A percentile compares a stretch with the other conserved stretches of the same genome.
Evolutionary conservation across 805 yeast species (phyloP).

Genomic region (Candida endomychidarum): DNA sequence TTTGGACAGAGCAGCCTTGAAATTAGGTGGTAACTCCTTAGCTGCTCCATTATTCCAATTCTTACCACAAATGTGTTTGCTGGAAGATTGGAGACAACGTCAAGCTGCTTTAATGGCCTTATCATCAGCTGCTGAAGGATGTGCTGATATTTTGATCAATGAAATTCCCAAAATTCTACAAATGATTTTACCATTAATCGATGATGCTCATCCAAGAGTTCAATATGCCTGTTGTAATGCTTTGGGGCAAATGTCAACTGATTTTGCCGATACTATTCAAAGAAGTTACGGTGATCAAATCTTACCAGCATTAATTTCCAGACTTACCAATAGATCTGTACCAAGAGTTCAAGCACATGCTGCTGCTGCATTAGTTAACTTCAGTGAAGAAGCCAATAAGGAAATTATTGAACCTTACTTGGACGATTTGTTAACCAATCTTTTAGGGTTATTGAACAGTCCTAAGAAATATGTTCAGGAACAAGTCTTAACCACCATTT

Average conservation of each 20-base stretch:
- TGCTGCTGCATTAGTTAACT: constrained; percentile 96
- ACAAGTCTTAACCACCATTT: constrained; percentile 94
- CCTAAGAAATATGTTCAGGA: constrained; percentile 95
- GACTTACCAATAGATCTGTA: constrained; percentile 67
- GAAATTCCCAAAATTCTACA: constrained; percentile 83
- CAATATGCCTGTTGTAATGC: constrained; percentile 98
- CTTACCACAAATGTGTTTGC: constrained; percentile 77
- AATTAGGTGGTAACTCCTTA: constrained; percentile 76
- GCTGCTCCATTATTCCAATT: constrained; percentile 86
- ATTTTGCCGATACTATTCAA: constrained; percentile 88
- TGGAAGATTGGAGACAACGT: constrained; percentile 87
- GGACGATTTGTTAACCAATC: constrained; percentile 72
- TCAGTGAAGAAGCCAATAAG: constrained; percentile 86
- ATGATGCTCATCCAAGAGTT: constrained; percentile 89
- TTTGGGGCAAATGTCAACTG: constrained; percentile 94
- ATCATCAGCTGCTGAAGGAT: constrained; percentile 96
- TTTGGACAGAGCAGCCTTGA: constrained; percentile 85
- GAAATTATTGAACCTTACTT: constrained; percentile 90
- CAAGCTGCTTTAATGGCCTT: constrained; percentile 97
- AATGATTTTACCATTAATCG: constrained; percentile 79
- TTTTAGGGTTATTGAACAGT: constrained; percentile 74
- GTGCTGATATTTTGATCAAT: constrained; percentile 79
- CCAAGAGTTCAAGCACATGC: constrained; percentile 98
- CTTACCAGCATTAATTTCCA: constrained; percentile 85
- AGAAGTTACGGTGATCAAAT: constrained; percentile 74